Base-by-base conservation (phyloP, 176 grass and related monocot genomes). In the Luzula sylvatica region DNA sequence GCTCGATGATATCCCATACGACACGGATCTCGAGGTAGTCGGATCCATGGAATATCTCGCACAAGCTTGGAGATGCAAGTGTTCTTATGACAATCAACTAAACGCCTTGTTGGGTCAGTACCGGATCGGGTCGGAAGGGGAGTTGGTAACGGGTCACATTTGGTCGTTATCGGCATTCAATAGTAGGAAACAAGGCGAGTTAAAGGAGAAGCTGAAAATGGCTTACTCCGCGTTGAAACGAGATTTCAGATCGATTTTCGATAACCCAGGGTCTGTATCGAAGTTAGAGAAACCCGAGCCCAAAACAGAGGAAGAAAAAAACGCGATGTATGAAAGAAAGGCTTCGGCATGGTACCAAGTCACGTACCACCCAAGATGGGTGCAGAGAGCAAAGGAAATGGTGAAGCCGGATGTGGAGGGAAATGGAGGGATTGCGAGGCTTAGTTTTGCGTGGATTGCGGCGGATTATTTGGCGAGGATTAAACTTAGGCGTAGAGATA, bases 281-380 rank as follows among this genome's bases (percentile, higher is more conserved):
- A n/a, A 21, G 69, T 35, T 9, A 35, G 7, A 7, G 30, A 4
- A 35, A 73, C 38, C 56, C 79, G 30, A 35, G 5, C 9, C 30
- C 9, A n/a, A 9, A 35, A 7, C 30, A 35, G 30, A 35, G 9
- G 30, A 35, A 28, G 77, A 85, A 1, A 76, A 74, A 50, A 88
- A 76, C 55, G 68, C 63, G n/a, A 2, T 7, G 14, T 3, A 79
- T 17, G 83, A 88, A 67, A 73, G 29, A 71, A 95, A 73, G 67
- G 74, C 80, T 15, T 88, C 90, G 0, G 84, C 83, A 26, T 95
- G 90, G 90, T 95, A 95, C 63, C 83, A 86, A 47, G 83, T 95
- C 20, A 88, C 83, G 22, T 88, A 95, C 61, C 83, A 88, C 57
- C 71, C 73, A 14, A 67, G 71, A 23, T 88, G 83, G 90, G 42